phyloP scores from a whole-genome alignment of 164 flowering plant genomes.

The Tetracentron sinense region DNA sequence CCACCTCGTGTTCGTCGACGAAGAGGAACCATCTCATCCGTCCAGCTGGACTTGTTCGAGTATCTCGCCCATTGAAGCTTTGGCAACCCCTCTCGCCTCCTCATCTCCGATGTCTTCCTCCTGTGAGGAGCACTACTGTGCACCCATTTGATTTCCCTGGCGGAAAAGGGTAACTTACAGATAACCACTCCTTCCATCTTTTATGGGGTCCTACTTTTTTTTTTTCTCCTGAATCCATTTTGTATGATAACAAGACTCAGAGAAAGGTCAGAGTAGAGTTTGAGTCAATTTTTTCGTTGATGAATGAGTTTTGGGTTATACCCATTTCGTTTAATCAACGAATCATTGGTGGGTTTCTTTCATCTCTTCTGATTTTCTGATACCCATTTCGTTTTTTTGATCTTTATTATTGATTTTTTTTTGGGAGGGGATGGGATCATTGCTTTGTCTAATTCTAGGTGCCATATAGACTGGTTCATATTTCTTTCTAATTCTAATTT shows the following conservation, averaged over 20 bases:
- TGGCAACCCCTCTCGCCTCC: slow-evolving; percentile 9
- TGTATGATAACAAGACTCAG: neutral
- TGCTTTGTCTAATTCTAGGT: no score
- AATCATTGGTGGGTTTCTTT: neutral
- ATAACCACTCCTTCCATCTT: neutral
- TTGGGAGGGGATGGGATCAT: no score
- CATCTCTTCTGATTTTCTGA: no score
- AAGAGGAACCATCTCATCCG: slow-evolving; percentile 12
- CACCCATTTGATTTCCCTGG: slow-evolving; percentile 39
- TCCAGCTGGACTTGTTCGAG: slow-evolving; percentile 7
- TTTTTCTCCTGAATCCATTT: neutral
- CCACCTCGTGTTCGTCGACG: slow-evolving; percentile 7
- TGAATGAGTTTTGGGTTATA: neutral
- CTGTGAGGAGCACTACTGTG: slow-evolving; percentile 10
- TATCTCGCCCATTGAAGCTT: slow-evolving; percentile 5
- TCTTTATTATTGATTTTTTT: no score
- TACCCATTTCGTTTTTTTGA: no score
- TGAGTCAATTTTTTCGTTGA: neutral
- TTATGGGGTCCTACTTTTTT: neutral
- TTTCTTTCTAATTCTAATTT: no score
- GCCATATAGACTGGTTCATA: no score
- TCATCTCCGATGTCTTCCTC: slow-evolving; percentile 14
- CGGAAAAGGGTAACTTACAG: slow-evolving; percentile 44
- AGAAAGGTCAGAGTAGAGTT: neutral
- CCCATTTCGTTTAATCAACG: neutral